Percentiles rank a stretch among this genome's conserved stretches.
Conservation (phyloP, 2,329 filamentous ascomycete species). For the Boeremia exigua region DNA sequence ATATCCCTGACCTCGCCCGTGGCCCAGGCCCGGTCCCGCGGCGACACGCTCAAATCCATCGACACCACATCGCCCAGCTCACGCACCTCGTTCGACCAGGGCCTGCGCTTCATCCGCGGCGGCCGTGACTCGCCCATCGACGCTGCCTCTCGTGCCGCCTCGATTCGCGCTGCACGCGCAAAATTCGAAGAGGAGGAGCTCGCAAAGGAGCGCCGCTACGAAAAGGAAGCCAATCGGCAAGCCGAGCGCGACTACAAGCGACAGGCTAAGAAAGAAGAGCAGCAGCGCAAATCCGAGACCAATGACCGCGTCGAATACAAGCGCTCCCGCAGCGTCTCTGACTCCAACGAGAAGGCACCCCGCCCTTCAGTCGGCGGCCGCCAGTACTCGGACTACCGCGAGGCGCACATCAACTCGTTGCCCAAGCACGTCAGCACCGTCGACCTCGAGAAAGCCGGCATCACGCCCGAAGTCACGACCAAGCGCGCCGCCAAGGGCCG, state of each 20-base stretch:
- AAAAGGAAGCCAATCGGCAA: slow-evolving; percentile 59
- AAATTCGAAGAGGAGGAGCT: slow-evolving; percentile 66
- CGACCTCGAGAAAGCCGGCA: slow-evolving; percentile 38
- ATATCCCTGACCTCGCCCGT: slow-evolving; percentile 53
- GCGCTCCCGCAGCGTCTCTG: slow-evolving; percentile 40
- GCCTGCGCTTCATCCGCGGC: slow-evolving; percentile 58
- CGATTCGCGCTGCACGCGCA: slow-evolving; percentile 61
- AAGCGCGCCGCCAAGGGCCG: slow-evolving; percentile 48
- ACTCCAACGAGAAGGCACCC: slow-evolving; percentile 38
- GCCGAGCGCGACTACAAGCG: slow-evolving; percentile 53
- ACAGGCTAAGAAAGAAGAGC: slow-evolving; percentile 52
- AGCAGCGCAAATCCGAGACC: slow-evolving; percentile 50
- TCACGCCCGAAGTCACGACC: slow-evolving; percentile 40
- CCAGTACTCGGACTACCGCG: slow-evolving; percentile 48
- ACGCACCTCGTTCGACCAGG: slow-evolving; percentile 63
- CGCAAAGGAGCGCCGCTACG: slow-evolving; percentile 61
- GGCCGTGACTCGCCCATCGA: slow-evolving; percentile 57
- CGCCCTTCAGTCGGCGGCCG: slow-evolving; percentile 43
- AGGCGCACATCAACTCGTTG: slow-evolving; percentile 44
- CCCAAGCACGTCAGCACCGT: slow-evolving; percentile 41
- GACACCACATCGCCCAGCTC: slow-evolving; percentile 61
- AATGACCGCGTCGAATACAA: slow-evolving; percentile 37
- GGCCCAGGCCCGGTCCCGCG: slow-evolving; percentile 52
- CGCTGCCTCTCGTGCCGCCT: slow-evolving; percentile 60
- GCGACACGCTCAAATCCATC: slow-evolving; percentile 57